Evolutionary conservation across 164 flowering plant species (phyloP).

Genomic region (Liquidambar formosana): DNA sequence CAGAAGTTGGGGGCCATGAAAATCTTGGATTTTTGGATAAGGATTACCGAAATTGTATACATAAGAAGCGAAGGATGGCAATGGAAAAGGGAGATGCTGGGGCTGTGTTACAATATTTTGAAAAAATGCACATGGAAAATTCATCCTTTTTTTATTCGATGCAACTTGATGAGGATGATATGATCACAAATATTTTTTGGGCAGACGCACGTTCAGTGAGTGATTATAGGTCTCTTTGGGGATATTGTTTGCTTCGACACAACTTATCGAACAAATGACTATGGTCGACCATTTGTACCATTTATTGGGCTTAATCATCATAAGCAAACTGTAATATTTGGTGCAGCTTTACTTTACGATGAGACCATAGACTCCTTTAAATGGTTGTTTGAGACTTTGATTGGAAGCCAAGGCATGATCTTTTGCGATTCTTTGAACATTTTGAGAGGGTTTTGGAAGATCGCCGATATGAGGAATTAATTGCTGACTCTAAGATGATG

Average conservation of each 20-base stretch:
- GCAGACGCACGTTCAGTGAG: too few species aligned
- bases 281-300: too few species aligned
- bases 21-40: too few species aligned
- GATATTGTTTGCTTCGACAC: conserved; percentile 35
- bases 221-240: conserved; percentile 28
- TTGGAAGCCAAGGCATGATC: conserved; percentile 18
- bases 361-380: conserved; percentile 24
- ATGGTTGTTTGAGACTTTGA: conserved; percentile 27
- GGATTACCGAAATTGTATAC: too few species aligned
- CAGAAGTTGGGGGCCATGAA: background rate
- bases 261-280: conserved; percentile 17
- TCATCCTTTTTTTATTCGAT: background rate
- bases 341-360: conserved; percentile 29
- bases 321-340: conserved; percentile 24
- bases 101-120: too few species aligned
- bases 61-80: too few species aligned
- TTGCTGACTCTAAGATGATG: too few species aligned
- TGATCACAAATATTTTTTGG: too few species aligned
- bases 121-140: background rate
- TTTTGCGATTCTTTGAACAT: conserved; percentile 24
- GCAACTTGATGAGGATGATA: background rate
- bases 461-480: conserved; percentile 12
- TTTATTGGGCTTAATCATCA: conserved; percentile 31
- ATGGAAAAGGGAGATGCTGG: too few species aligned
- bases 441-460: conserved; percentile 24